Evolutionary conservation across 129 eudicot genomes (phyloP).

Genomic region (Smallanthus sonchifolius): DNA sequence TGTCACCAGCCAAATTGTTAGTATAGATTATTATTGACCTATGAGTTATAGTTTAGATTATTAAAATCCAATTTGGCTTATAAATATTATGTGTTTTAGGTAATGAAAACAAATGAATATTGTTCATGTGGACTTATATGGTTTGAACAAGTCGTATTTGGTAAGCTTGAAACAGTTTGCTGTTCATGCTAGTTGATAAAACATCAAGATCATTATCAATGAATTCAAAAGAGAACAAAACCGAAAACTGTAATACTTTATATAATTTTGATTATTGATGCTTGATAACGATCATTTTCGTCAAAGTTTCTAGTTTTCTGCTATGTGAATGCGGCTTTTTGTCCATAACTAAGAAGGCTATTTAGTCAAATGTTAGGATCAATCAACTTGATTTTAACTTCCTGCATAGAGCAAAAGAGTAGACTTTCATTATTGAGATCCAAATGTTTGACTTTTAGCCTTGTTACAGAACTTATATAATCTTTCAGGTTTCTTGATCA

Average conservation of each 20-base stretch:
- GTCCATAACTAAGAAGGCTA: not conserved
- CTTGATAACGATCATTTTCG: constrained; percentile 10
- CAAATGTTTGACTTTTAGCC: constrained; percentile 40
- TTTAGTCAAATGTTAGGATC: constrained; percentile 23
- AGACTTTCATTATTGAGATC: constrained; percentile 17
- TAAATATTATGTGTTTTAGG: not conserved
- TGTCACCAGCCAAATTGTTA: too few relatives aligned
- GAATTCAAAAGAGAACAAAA: constrained; percentile 2
- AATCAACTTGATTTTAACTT: not conserved
- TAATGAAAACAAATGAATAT: not conserved
- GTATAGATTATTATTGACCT: too few relatives aligned
- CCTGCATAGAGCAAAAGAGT: constrained; percentile 1
- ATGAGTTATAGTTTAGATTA: too few relatives aligned
- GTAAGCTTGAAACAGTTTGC: constrained; percentile 11
- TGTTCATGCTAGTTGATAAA: not conserved
- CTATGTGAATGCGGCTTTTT: not conserved
- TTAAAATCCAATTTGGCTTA: too few relatives aligned
- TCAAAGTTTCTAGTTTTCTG: not conserved
- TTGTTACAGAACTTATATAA: constrained; percentile 29
- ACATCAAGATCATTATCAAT: constrained; percentile 7
- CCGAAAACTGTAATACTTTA: not conserved
- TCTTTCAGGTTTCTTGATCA: not conserved
- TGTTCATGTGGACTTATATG: not conserved
- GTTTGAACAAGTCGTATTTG: constrained; percentile 21
- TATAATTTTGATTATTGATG: not conserved